A percentile compares a stretch with the other conserved stretches of the same genome.
These are phyloP conservation scores for Phytophthora brassicae DNA, from an alignment of 352 stramenopile species.

Conservation along the genomic window DNA sequence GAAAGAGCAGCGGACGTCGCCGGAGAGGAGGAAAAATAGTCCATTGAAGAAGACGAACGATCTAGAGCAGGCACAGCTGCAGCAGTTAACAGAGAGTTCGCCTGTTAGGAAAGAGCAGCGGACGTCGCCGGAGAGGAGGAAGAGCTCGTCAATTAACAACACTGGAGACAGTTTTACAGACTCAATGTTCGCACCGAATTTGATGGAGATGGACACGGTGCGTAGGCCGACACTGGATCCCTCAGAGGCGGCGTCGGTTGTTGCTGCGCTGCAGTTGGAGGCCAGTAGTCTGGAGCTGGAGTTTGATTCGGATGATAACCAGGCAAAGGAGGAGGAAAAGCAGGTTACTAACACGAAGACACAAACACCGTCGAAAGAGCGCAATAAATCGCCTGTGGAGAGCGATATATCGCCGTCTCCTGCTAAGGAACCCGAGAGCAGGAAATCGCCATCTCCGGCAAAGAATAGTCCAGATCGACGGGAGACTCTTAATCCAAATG, in stretches of 20 bases:
- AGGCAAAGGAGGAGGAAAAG: not conserved
- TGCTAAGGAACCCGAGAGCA: slow-evolving; percentile 1
- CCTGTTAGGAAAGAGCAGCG: not conserved
- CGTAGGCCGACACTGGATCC: slow-evolving; percentile 59
- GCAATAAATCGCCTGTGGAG: not conserved
- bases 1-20: not conserved
- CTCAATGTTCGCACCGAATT: slow-evolving; percentile 48
- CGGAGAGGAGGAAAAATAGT: not conserved
- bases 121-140: not conserved
- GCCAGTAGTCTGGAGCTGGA: slow-evolving; percentile 15
- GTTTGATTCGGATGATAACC: slow-evolving; percentile 2
- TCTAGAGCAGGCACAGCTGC: slow-evolving; percentile 2
- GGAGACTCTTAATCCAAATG: slow-evolving; percentile 54
- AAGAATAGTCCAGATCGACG: slow-evolving; percentile 24
- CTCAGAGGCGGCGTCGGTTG: slow-evolving; percentile 42
- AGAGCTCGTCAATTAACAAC: slow-evolving; percentile 16
- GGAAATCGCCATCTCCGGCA: not conserved
- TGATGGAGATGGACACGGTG: slow-evolving; percentile 32
- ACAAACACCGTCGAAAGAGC: not conserved
- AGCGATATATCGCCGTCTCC: slow-evolving; percentile 6
- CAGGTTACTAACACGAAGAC: not conserved
- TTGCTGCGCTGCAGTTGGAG: slow-evolving; percentile 42
- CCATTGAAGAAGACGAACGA: not conserved
- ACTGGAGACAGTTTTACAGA: slow-evolving; percentile 56
- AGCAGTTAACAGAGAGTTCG: not conserved